These are phyloP conservation scores for Clavispora fructus DNA, from an alignment of 805 yeast genomes.

Conservation along the genomic window DNA sequence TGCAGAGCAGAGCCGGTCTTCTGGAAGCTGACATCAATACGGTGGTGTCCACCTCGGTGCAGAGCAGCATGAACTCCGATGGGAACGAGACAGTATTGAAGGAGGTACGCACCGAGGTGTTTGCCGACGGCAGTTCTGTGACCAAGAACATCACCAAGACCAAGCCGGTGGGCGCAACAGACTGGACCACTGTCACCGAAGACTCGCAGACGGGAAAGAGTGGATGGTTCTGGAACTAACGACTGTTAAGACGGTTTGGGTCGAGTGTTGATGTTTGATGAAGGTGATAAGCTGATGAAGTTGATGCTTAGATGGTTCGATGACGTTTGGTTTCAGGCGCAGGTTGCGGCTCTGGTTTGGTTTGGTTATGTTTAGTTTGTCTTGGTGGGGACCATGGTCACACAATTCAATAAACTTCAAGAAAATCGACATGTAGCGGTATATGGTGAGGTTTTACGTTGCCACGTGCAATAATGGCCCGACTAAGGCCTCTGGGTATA, in stretches of 20 bases:
- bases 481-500: background rate
- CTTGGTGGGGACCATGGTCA: too few species aligned
- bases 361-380: too few species aligned
- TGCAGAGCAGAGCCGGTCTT: background rate
- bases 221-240: slow-evolving; percentile 22
- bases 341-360: too few species aligned
- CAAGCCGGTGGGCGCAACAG: slow-evolving; percentile 29
- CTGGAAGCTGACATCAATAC: background rate
- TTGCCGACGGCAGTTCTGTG: slow-evolving; percentile 32
- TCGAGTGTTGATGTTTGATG: too few species aligned
- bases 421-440: too few species aligned
- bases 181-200: slow-evolving; percentile 30
- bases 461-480: too few species aligned
- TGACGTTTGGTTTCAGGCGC: too few species aligned
- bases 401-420: too few species aligned
- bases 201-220: slow-evolving; percentile 13
- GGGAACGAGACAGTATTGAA: slow-evolving; percentile 24
- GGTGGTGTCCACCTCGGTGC: slow-evolving; percentile 25
- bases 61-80: slow-evolving; percentile 20
- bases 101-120: slow-evolving; percentile 30
- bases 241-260: background rate
- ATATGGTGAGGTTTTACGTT: too few species aligned
- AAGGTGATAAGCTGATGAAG: too few species aligned
- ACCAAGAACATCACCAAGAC: slow-evolving; percentile 26
- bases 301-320: too few species aligned